Evolutionary conservation across 306 rosid genomes (phyloP).

Genomic region (Herpetospermum pedunculosum): DNA sequence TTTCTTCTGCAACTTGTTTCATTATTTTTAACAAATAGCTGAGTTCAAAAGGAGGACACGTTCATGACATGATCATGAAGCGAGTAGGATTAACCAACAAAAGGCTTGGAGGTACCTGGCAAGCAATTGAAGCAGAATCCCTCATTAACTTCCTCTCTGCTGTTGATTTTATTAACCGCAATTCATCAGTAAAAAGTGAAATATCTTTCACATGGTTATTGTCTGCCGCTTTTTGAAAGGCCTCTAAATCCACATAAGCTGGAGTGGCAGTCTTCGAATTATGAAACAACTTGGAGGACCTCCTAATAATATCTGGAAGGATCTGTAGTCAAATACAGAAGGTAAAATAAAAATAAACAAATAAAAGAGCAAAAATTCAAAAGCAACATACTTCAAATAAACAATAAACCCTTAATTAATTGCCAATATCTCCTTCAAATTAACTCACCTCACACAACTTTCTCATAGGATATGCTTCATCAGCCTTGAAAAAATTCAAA

Average conservation of each 20-base stretch:
- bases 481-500: constrained; percentile 65
- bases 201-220: constrained; percentile 41
- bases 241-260: constrained; percentile 50
- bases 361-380: too few species aligned
- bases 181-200: constrained; percentile 44
- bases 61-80: neutral
- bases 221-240: constrained; percentile 42
- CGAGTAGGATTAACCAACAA: neutral
- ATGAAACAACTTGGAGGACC: constrained; percentile 65
- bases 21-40: neutral
- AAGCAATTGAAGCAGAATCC: constrained; percentile 83
- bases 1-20: neutral
- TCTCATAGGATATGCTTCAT: constrained; percentile 60
- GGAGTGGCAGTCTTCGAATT: constrained; percentile 56
- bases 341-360: too few species aligned
- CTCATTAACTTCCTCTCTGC: constrained; percentile 83
- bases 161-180: constrained; percentile 78
- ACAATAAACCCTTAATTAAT: too few species aligned
- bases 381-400: too few species aligned
- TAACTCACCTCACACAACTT: constrained; percentile 59
- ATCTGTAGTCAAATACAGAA: constrained; percentile 48
- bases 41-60: neutral
- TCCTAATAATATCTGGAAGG: constrained; percentile 62
- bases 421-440: constrained; percentile 5
- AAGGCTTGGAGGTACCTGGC: constrained; percentile 54